Conservation (phyloP, 2,329 filamentous ascomycete genomes). For the Chaetomiaceae sp. region DNA sequence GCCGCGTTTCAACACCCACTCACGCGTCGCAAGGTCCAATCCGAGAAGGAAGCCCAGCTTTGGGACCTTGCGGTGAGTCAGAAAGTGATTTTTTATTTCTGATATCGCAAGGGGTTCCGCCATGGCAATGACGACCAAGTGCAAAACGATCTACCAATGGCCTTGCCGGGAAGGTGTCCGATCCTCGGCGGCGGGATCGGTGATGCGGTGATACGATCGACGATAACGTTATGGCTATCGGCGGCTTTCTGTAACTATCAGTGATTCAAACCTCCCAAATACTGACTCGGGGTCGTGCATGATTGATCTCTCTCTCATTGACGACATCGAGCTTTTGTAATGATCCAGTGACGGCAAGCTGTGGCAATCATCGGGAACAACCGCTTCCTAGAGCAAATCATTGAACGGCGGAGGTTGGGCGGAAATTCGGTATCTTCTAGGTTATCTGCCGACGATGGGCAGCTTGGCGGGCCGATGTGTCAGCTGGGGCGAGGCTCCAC, state of each 20-base stretch:
- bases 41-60: background rate
- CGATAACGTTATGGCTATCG: background rate
- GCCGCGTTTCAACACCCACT: background rate
- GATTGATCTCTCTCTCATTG: background rate
- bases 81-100: background rate
- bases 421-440: conserved; percentile 7
- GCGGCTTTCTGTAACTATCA: background rate
- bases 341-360: background rate
- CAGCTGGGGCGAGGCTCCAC: background rate
- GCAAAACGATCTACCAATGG: conserved; percentile 1
- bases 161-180: background rate
- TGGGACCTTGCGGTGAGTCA: conserved; percentile 10
- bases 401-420: background rate
- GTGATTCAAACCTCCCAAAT: too few relatives aligned
- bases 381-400: background rate
- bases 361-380: conserved; percentile 1
- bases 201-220: background rate
- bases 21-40: conserved; percentile 1
- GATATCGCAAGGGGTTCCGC: conserved; percentile 4
- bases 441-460: conserved; percentile 8
- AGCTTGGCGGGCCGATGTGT: background rate
- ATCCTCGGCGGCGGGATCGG: conserved; percentile 2
- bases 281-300: background rate
- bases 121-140: background rate
- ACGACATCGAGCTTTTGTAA: background rate